Evolutionary conservation across 495 filamentous ascomycete species (phyloP).

Genomic region (Evernia prunastri): DNA sequence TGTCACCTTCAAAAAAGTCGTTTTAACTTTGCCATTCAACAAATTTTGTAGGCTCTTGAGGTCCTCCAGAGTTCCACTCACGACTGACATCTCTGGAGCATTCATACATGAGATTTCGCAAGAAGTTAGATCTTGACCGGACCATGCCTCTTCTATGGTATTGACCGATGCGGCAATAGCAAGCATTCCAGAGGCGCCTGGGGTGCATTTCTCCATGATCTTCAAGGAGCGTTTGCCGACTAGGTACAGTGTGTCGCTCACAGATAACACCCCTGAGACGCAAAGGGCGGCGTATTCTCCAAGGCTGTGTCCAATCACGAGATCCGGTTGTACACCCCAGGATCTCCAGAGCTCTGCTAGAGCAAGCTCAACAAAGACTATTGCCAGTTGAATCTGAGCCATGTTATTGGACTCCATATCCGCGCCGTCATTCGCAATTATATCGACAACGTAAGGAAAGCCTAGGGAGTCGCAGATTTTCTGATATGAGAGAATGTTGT

Average conservation of each 20-base stretch:
- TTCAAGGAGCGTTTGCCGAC: slow-evolving; percentile 63
- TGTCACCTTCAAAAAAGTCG: slow-evolving; percentile 49
- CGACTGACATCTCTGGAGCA: slow-evolving; percentile 24
- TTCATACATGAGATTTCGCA: slow-evolving; percentile 38
- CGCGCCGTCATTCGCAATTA: slow-evolving; percentile 25
- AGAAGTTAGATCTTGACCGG: slow-evolving; percentile 18
- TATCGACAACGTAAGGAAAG: slow-evolving; percentile 28
- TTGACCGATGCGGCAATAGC: slow-evolving; percentile 19
- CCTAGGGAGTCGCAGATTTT: slow-evolving; percentile 28
- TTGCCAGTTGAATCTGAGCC: slow-evolving; percentile 31
- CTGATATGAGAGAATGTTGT: slow-evolving; percentile 28
- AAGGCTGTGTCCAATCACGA: slow-evolving; percentile 36
- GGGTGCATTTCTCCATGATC: slow-evolving; percentile 55
- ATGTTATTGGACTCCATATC: slow-evolving; percentile 24
- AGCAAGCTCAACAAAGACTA: slow-evolving; percentile 36
- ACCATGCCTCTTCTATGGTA: not conserved
- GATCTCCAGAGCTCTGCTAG: slow-evolving; percentile 32
- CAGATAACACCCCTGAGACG: slow-evolving; percentile 29
- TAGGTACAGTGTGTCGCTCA: slow-evolving; percentile 41
- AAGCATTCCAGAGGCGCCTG: slow-evolving; percentile 48
- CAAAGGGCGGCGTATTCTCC: slow-evolving; percentile 38
- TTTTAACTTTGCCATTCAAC: not conserved
- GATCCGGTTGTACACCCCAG: slow-evolving; percentile 31
- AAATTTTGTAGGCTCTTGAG: slow-evolving; percentile 4
- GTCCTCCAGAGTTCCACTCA: slow-evolving; percentile 24